Evolutionary conservation across 1,139 yeast species (phyloP).

Genomic region (Citeromyces hawaiiensis): DNA sequence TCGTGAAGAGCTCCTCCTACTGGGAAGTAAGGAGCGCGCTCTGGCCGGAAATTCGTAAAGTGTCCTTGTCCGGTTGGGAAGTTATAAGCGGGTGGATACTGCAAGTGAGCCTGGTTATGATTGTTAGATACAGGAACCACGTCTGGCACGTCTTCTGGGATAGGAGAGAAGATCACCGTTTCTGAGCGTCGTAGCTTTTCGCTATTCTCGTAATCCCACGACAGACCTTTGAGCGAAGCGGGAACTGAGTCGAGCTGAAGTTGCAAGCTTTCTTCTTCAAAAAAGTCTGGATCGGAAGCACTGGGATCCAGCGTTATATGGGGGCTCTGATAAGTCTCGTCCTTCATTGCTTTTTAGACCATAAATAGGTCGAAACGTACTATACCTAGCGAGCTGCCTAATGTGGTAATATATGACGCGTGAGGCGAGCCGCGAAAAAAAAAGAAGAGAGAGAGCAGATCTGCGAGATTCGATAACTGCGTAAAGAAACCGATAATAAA

Average conservation of each 20-base stretch:
- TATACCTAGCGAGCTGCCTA: neutral
- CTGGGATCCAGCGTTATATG: neutral
- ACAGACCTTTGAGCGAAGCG: neutral
- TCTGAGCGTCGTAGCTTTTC: neutral
- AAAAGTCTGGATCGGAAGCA: neutral
- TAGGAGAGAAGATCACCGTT: neutral
- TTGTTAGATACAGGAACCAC: constrained; percentile 4
- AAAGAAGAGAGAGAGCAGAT: neutral
- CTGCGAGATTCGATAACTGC: neutral
- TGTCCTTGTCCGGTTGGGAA: constrained; percentile 1
- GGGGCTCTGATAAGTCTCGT: neutral
- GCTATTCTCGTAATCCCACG: neutral
- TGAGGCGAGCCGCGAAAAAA: neutral
- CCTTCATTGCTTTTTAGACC: neutral
- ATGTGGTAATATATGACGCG: constrained; percentile 1
- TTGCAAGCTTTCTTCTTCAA: neutral
- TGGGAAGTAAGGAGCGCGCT: neutral
- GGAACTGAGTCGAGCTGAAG: neutral
- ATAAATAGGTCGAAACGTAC: neutral
- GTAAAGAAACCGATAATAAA: neutral
- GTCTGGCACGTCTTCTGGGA: neutral
- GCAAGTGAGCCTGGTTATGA: constrained; percentile 2
- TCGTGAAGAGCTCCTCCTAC: neutral
- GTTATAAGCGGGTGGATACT: constrained; percentile 2
- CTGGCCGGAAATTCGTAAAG: neutral